Evolutionary conservation across 1,284 basidiomycete genomes (phyloP), one percentile per base, ranked within the genome.

Genomic region (Peniophora sp.): DNA sequence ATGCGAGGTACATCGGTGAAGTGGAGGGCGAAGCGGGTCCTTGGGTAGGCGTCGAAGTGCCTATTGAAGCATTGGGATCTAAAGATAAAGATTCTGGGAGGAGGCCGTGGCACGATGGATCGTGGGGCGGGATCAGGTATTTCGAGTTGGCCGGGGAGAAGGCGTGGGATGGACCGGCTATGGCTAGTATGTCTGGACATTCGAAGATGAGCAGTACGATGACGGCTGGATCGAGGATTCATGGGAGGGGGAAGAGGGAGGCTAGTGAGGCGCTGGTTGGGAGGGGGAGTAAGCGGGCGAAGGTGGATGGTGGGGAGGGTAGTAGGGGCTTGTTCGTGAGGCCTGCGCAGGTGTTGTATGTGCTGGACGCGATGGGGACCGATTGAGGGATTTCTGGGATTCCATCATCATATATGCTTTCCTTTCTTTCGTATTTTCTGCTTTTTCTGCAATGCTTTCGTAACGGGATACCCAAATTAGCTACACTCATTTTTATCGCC

Each of bases 1-100:
- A 83, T 58, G 90, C 92, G 19, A 74, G 91, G 8, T 96, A 95
- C 61, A 90, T 96, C 49, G 93, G 92, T 2, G 83, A 88, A 58
- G 78, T 95, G 3, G 75, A 78, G 49, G 89, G 88, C 46, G 87
- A 90, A 63, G 61, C 63, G 3, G 93, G 92, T 0, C 82, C 87
- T 0, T 97, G 92, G 92, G 89, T 97, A 3, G 94, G 93, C 3
- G 84, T 97, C 3, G 93, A 97, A 65, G 86, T 94, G 14, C 85
- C 89, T 0, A 73, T 89, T 52, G 66, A 75, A 58, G 78, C 83
- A 19, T 67, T 68, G 19, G 79, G 78, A 75, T 69, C 69, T 25
- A 73, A 70, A 16, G 75, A 83, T 44, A 68, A 74, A 50, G 69
- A 77, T 19, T n/a, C n/a, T n/a, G 74, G 73, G 36, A 73, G 75